Evolutionary conservation across 2,329 filamentous ascomycete species (phyloP), one percentile per base, ranked within the genome.

Genomic region (Apiospora hydei): DNA sequence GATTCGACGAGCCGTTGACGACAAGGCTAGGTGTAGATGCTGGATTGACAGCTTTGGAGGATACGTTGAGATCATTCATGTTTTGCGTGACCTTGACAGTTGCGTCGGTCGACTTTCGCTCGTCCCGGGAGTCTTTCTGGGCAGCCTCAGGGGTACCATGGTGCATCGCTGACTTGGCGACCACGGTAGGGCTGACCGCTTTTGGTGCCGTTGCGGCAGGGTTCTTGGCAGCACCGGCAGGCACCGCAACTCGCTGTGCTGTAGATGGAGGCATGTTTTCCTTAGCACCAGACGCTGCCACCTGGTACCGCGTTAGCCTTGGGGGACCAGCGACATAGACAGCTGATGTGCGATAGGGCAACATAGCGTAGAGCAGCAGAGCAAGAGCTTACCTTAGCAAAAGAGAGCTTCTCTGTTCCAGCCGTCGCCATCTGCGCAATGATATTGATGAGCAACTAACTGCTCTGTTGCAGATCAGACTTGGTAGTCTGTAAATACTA

Each of bases 1-100:
- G 78, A 41, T 41, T 64, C n/a, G 83, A 81, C n/a, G 85, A 84
- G 51, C 86, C 86, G 75, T 88, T 87, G 49, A 89, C 84, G 47
- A 87, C 83, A 2, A 88, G 81, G 73, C 84, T 85, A 1, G 84
- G 80, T 21, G 82, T 79, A 70, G 78, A 75, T 30, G 72, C 72
- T 68, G 72, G 74, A 46, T 75, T 75, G 24, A 72, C 69, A 18
- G 75, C 71, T 30, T 73, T 74, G 47, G 76, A 74, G 30, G 76
- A 75, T 4, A 75, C 43, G 30, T 73, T 76, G 34, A 74, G 49
- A 44, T 76, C 72, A 67, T 78, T 79, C 47, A 76, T 73, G 43
- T 72, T 73, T 64, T 76, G 73, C 34, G 72, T 66, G 68, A 75
- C 49, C 67, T 74, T 77, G n/a, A 70, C 34, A 64, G 30, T 41